Evolutionary conservation across 768 basidiomycete genomes (phyloP).

Genomic region (Sutorius australiensis): DNA sequence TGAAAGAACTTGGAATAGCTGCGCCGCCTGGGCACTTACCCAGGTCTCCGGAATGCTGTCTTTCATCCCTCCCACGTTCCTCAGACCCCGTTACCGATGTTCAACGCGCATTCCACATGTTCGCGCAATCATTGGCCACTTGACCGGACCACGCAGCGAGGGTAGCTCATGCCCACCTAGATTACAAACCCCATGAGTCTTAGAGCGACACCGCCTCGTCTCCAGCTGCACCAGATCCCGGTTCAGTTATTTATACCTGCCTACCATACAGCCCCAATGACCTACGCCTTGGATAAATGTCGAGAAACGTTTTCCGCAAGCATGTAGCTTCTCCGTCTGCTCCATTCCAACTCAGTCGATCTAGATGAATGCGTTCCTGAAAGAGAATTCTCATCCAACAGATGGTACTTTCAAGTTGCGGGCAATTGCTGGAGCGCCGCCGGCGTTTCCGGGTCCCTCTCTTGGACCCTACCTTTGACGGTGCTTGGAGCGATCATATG

Average conservation of each 20-base stretch:
- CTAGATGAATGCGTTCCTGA: not conserved
- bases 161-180: slow-evolving; percentile 21
- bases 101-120: slow-evolving; percentile 35
- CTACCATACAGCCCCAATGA: slow-evolving; percentile 3
- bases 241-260: slow-evolving; percentile 2
- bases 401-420: slow-evolving; percentile 9
- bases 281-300: not conserved
- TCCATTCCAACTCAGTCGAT: not conserved
- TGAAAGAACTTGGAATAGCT: slow-evolving; percentile 3
- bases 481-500: slow-evolving; percentile 32
- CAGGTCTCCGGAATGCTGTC: slow-evolving; percentile 14
- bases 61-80: slow-evolving; percentile 20
- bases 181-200: slow-evolving; percentile 19
- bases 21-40: slow-evolving; percentile 9
- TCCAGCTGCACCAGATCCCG: slow-evolving; percentile 8
- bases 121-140: slow-evolving; percentile 25
- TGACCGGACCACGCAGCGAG: slow-evolving; percentile 24
- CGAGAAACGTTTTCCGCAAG: slow-evolving; percentile 4
- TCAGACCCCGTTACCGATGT: slow-evolving; percentile 26
- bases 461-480: slow-evolving; percentile 20
- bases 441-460: slow-evolving; percentile 22
- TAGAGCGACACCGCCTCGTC: slow-evolving; percentile 18
- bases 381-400: not conserved
- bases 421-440: slow-evolving; percentile 17
- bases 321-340: not conserved